Evolutionary conservation across 139 green algal genomes (phyloP), one percentile per base, ranked within the genome.

Genomic region (Auxenochlorella pyrenoidosa): DNA sequence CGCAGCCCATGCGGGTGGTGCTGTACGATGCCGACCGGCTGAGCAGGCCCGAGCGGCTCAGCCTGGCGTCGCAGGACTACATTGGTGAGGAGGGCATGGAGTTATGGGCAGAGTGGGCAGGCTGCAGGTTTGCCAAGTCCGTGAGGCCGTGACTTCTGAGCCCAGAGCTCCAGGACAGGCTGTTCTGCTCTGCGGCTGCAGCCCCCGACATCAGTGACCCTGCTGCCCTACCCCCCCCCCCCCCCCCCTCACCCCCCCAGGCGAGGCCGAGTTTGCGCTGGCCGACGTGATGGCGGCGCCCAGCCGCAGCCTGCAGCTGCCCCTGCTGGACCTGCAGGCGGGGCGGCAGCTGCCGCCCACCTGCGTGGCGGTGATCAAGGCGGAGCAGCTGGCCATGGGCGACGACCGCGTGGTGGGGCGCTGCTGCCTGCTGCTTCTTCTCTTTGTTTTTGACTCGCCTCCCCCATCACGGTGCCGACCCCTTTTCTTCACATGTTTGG

Each of bases 351-450:
- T 85, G 80, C 79, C 79, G n/a, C 30, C 30, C 40, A 51, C 34
- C 28, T 85, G 80, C 63, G 43, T 59, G 38, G 63, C 59, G 40
- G 80, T 85, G 80, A 30, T 85, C 15, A 85, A 85, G 63, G 80
- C 40, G 10, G 80, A 85, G 80, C 28, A 28, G 21, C 44, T 85
- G 80, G 63, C 63, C 8, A 2, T 4, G 19, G 30, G 43, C 5
- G 63, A 65, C 63, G 75, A 75, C 38, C 38, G 63, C 5, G 80
- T 85, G 60, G 80, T 85, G 80, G 77, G 80, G 10, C 0, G 22
- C 3, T 22, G 54, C 15, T 24, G 65, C 65, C 65, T 36, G 66
- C 66, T 73, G 66, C 16, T 2, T 6, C 26, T 34, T 71, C 26
- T 26, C 63, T 18, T 34, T 8, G 3, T 36, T 3, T 71, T 30